Conservation (phyloP, 2,329 filamentous ascomycete species). For the Scytalidium sp. region DNA sequence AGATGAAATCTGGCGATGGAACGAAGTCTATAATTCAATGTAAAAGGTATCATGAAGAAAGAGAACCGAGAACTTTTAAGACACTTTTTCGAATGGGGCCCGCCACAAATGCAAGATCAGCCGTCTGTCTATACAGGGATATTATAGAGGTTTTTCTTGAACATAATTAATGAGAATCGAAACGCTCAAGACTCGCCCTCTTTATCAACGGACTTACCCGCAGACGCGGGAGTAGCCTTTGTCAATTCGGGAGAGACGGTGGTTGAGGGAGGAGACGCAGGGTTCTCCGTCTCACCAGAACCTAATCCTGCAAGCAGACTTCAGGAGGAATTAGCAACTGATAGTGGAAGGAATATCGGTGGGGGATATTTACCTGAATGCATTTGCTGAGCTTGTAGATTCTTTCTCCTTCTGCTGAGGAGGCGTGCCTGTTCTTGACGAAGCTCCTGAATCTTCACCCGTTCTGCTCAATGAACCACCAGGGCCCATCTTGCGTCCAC, state of each 20-base stretch:
- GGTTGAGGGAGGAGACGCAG: constrained; percentile 67
- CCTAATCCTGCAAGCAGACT: constrained; percentile 52
- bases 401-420: constrained; percentile 65
- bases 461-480: constrained; percentile 69
- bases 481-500: constrained; percentile 76
- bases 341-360: not conserved
- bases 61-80: constrained; percentile 40
- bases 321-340: constrained; percentile 21
- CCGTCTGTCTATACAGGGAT: constrained; percentile 41
- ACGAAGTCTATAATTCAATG: constrained; percentile 30
- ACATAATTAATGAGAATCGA: constrained; percentile 33
- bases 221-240: constrained; percentile 55
- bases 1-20: constrained; percentile 28
- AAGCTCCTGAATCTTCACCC: constrained; percentile 81
- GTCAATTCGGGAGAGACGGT: constrained; percentile 63
- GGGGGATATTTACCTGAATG: constrained; percentile 74
- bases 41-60: constrained; percentile 43
- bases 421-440: constrained; percentile 86
- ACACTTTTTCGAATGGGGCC: constrained; percentile 36
- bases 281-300: constrained; percentile 53
- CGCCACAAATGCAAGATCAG: constrained; percentile 42
- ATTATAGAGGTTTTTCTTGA: constrained; percentile 34
- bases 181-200: constrained; percentile 42
- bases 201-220: constrained; percentile 39
- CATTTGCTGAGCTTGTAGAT: constrained; percentile 73